These are phyloP conservation scores for Triticum aestivum DNA, from an alignment of 176 grass and related monocot species.

Conservation along the genomic window DNA sequence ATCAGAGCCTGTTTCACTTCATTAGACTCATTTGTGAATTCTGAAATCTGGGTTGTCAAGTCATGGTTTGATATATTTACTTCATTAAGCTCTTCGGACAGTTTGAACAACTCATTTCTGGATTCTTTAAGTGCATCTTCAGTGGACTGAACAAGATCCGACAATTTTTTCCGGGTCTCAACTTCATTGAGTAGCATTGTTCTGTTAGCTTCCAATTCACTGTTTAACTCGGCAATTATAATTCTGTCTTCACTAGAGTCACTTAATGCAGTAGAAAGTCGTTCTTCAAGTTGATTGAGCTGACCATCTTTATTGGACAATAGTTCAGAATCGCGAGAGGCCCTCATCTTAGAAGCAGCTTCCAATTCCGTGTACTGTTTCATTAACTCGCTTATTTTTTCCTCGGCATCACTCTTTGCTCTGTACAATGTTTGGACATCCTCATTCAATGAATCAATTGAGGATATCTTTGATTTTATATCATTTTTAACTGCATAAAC, in stretches of 20 bases:
- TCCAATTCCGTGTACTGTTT: conserved; percentile 57
- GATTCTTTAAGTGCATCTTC: conserved; percentile 62
- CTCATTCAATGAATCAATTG: conserved; percentile 70
- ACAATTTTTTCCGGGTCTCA: conserved; percentile 46
- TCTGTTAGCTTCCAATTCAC: conserved; percentile 52
- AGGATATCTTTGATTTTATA: conserved; percentile 51
- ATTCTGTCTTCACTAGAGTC: conserved; percentile 46
- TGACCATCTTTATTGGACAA: conserved; percentile 63
- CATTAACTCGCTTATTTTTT: conserved; percentile 54
- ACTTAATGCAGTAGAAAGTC: conserved; percentile 61
- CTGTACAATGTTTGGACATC: conserved; percentile 45
- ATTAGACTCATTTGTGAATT: conserved; percentile 56
- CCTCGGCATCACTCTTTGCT: conserved; percentile 54
- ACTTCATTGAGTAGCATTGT: conserved; percentile 66
- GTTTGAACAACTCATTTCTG: conserved; percentile 58
- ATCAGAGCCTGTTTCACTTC: conserved; percentile 55
- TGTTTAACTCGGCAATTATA: conserved; percentile 57
- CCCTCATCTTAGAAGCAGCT: conserved; percentile 60
- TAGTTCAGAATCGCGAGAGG: conserved; percentile 56
- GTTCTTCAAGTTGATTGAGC: conserved; percentile 64
- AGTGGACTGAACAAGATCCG: conserved; percentile 57
- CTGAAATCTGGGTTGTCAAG: conserved; percentile 56
- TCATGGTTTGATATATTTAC: conserved; percentile 63
- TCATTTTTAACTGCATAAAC: conserved; percentile 63
- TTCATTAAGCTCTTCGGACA: conserved; percentile 62